These are phyloP conservation scores for Sporothrix pseudoabietina DNA, from an alignment of 2,329 filamentous ascomycete genomes.

Conservation along the genomic window DNA sequence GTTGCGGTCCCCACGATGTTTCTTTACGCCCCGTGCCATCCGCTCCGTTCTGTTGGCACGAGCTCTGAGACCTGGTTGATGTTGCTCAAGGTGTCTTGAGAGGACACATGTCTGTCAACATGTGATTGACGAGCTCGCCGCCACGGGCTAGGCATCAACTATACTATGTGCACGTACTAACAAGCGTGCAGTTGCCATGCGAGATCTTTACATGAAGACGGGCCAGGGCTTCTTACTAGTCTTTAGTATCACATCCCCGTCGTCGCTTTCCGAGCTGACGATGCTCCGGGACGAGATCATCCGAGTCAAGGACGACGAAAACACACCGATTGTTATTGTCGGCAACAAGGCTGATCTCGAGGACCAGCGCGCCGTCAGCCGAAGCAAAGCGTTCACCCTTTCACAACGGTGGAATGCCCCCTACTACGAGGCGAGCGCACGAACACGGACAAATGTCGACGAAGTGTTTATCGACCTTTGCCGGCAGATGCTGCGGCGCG, in stretches of 20 bases:
- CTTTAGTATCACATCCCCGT: slow-evolving; percentile 84
- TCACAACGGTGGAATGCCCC: slow-evolving; percentile 88
- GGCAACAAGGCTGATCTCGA: slow-evolving; percentile 91
- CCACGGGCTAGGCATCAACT: background rate
- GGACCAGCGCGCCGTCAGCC: slow-evolving; percentile 76
- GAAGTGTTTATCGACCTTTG: slow-evolving; percentile 87
- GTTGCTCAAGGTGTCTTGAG: background rate
- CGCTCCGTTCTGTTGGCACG: slow-evolving; percentile 14
- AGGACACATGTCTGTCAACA: background rate
- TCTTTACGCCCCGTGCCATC: background rate
- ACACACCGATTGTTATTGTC: slow-evolving; percentile 83
- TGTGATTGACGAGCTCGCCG: background rate
- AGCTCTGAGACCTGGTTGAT: slow-evolving; percentile 4
- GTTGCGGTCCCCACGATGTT: background rate
- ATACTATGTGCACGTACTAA: background rate
- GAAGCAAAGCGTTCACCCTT: slow-evolving; percentile 77
- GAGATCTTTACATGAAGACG: slow-evolving; percentile 90
- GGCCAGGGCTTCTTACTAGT: slow-evolving; percentile 90
- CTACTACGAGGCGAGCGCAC: slow-evolving; percentile 87
- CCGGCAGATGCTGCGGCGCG: slow-evolving; percentile 77
- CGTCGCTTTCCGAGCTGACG: slow-evolving; percentile 79
- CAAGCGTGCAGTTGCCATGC: slow-evolving; percentile 58
- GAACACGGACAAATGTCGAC: slow-evolving; percentile 82
- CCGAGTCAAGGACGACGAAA: slow-evolving; percentile 85
- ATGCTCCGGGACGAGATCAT: slow-evolving; percentile 86